These are phyloP conservation scores for Begonia loranthoides DNA, from an alignment of 306 rosid species.

Conservation along the genomic window DNA sequence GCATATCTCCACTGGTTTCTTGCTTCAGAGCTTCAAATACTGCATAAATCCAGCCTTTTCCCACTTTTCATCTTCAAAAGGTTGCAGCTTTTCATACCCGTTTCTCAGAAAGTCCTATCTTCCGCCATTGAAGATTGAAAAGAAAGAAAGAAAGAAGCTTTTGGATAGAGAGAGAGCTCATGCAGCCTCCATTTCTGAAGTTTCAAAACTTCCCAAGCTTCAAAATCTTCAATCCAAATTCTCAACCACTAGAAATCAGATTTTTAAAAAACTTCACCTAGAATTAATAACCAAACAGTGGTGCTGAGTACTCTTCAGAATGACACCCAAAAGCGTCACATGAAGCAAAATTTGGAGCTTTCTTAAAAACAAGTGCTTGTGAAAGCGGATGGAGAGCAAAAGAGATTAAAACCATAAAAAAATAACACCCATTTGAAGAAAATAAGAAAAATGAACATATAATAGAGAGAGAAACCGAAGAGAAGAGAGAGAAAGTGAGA, in stretches of 20 bases:
- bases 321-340: background rate
- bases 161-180: background rate
- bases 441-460: background rate
- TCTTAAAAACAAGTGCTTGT: background rate
- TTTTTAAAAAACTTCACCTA: background rate
- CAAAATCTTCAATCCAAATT: background rate
- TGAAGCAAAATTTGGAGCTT: background rate
- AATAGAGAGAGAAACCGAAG: background rate
- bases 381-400: background rate
- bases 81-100: background rate
- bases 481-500: background rate
- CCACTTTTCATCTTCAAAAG: background rate
- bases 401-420: background rate
- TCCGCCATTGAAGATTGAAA: background rate
- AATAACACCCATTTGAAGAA: background rate
- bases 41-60: background rate
- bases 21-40: background rate
- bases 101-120: background rate
- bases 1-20: constrained; percentile 27
- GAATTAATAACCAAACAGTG: background rate
- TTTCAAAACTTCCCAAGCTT: background rate
- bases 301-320: background rate
- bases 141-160: background rate
- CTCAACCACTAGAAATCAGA: background rate
- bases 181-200: background rate